Evolutionary conservation across 1,284 basidiomycete genomes (phyloP), one percentile per base, ranked within the genome.

Genomic region (Tilletiaria anomala): DNA sequence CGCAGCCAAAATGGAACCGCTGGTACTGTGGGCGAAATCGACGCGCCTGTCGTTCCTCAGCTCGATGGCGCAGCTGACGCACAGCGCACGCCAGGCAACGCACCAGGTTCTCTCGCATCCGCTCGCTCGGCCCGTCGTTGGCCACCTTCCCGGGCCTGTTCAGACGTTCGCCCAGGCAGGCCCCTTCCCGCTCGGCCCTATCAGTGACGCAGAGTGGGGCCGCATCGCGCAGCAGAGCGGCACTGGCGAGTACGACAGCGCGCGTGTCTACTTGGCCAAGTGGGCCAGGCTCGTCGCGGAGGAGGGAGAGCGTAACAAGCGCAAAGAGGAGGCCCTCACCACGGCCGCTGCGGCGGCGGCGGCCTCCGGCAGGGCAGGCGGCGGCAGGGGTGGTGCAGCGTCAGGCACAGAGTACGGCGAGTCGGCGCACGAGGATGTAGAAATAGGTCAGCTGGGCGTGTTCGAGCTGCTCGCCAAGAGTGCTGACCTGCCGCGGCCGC

Each of bases 251-350:
- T 97, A 91, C 65, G 93, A 97, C 68, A 83, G 82, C 44, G 91
- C 93, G 0, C 73, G 91, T 3, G 85, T 97, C 4, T 97, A 96
- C 65, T 76, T 99, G 6, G 93, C 93, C 1, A 76, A 85, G 21
- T 99, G 93, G 93, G 91, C 93, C 0, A 74, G 88, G 18, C 80
- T 87, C 35, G 91, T 97, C 0, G 91, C 67, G 0, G 59, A 58
- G 15, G 62, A 66, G 37, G 67, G 64, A 10, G 65, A 68, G 42
- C 39, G 55, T 4, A 60, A 58, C 32, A 35, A 60, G 14, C 38
- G 47, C 37, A 45, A 41, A 17, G 52, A 56, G 32, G 48, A 58
- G 32, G 34, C 23, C 18, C n/a, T 29, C 10, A 8, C 26, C n/a
- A 8, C 26, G 8, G 26, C 10, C n/a, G 26, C 26, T 29, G 8